Evolutionary conservation across 441 rosid genomes (phyloP).

Genomic region (Dalechampia spathulata): DNA sequence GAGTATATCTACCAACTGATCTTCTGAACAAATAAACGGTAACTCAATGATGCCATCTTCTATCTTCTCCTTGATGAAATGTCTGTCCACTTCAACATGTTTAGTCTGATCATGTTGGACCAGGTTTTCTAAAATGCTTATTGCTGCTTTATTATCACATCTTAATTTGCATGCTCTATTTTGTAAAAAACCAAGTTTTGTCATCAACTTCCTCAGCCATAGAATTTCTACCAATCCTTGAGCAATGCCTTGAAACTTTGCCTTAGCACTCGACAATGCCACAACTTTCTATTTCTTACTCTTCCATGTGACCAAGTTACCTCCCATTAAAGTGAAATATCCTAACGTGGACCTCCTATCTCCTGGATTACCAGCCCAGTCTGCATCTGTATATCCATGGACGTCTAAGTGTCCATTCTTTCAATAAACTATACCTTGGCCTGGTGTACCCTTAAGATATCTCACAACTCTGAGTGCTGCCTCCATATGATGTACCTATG

Average conservation of each 20-base stretch:
- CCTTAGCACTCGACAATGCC: too few species aligned
- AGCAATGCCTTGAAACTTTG: too few species aligned
- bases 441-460: not conserved
- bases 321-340: too few species aligned
- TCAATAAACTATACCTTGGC: not conserved
- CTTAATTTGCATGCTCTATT: not conserved
- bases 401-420: not conserved
- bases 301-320: too few species aligned
- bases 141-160: too few species aligned
- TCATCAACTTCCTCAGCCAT: not conserved
- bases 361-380: not conserved
- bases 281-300: too few species aligned
- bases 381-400: not conserved
- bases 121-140: too few species aligned
- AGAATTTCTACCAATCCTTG: not conserved
- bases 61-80: too few species aligned
- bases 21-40: not conserved
- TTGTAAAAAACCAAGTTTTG: not conserved
- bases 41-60: not conserved
- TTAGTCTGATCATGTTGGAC: too few species aligned
- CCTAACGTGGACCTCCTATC: too few species aligned
- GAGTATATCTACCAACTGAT: not conserved
- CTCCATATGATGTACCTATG: not conserved
- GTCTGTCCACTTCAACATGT: not conserved
- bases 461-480: not conserved